Evolutionary conservation across 2,329 filamentous ascomycete species (phyloP), one percentile per base, ranked within the genome.

Genomic region (Cordyceps cicadae): DNA sequence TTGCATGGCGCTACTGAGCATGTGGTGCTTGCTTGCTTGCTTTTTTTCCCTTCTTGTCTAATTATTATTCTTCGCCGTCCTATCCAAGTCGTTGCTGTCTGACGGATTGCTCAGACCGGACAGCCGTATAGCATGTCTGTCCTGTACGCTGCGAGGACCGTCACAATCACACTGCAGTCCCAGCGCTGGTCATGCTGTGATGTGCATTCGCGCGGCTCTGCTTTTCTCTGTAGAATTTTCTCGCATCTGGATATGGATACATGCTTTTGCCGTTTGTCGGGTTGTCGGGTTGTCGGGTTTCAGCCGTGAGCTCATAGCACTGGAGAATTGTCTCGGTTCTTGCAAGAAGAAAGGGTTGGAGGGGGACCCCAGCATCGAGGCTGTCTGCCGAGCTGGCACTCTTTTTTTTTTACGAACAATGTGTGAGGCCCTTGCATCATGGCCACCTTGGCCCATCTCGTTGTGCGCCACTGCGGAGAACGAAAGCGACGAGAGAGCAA

Each of bases 381-480:
- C 14, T 55, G 53, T 46, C 26, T 55, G 6, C 29, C 29, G 19
- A n/a, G 17, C 39, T 17, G 43, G 54, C 45, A 5, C 17, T 29
- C 46, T 37, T 2, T 19, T n/a, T 34, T 32, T 43, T n/a, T n/a
- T n/a, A 15, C 17, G 24, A 45, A 54, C 53, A 54, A 54, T 54
- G 45, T 54, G 45, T 45, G 53, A 45, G 39, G 24, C 53, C 17
- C 39, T 54, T 41, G 52, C 19, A 54, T 34, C 39, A 46, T 41
- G 21, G 19, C 15, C 46, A 15, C 21, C 29, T 56, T 56, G 54
- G 54, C 48, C 54, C 8, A 32, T 49, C 26, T 15, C 45, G 45
- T 17, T 45, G n/a, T 57, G 54, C 54, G 54, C 54, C 54, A 57
- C 54, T 57, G 56, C 39, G 61, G 51, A 62, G 57, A 58, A 59